Evolutionary conservation across 225 moss, liverwort and hornwort genomes (phyloP).

Genomic region (Climacium dendroides): DNA sequence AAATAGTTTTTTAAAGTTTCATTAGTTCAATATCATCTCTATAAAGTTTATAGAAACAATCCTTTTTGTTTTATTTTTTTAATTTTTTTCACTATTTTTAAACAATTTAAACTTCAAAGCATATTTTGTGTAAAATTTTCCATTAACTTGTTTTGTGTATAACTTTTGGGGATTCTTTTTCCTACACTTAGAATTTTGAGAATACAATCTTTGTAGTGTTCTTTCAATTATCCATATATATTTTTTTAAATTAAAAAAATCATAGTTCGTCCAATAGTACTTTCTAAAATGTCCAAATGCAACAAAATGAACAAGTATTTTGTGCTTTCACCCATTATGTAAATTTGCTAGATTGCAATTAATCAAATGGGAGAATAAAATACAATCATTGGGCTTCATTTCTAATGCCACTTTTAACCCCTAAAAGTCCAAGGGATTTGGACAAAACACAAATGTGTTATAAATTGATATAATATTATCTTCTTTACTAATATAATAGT

Average conservation of each 20-base stretch:
- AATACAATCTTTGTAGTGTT: not conserved
- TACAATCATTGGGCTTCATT: no score
- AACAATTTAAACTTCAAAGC: not conserved
- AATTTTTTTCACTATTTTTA: not conserved
- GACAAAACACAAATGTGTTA: no score
- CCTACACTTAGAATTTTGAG: not conserved
- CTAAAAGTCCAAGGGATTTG: no score
- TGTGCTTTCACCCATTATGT: not conserved
- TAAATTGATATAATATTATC: no score
- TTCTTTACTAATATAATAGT: no score
- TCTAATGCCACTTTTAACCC: not conserved
- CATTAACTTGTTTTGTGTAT: not conserved
- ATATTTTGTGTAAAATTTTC: not conserved
- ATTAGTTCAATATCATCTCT: not conserved
- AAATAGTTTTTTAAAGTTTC: not conserved
- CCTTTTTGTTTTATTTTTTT: not conserved
- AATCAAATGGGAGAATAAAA: not conserved
- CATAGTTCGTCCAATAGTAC: not conserved
- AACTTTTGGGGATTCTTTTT: not conserved
- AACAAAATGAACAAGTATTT: not conserved
- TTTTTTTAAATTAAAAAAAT: not conserved
- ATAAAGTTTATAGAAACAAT: not conserved
- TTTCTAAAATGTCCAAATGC: not conserved
- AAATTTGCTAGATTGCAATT: not conserved
- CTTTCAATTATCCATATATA: not conserved